Evolutionary conservation across 2,329 filamentous ascomycete genomes (phyloP).

Genomic region (Hypoxylon sp.): DNA sequence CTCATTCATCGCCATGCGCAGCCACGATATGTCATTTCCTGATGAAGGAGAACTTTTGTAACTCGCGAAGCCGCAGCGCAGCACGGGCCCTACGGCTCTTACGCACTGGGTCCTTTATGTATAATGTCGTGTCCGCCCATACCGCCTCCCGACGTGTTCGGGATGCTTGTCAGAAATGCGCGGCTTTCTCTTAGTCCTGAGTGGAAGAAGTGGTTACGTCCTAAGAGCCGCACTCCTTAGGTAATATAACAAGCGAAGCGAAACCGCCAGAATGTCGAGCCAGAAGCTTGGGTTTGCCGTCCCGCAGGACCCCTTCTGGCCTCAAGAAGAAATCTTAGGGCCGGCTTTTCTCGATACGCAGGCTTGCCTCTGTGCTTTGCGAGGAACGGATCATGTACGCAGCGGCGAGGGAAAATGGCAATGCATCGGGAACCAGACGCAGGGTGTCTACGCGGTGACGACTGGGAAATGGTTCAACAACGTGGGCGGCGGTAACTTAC

Average conservation of each 20-base stretch:
- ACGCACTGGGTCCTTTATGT: constrained; percentile 27
- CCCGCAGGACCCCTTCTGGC: constrained; percentile 59
- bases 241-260: constrained; percentile 13
- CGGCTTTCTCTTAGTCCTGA: background rate
- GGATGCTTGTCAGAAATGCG: constrained; percentile 18
- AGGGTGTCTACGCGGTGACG: constrained; percentile 56
- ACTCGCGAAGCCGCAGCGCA: constrained; percentile 28
- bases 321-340: constrained; percentile 51
- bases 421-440: constrained; percentile 62
- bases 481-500: constrained; percentile 45
- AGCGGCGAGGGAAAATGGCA: constrained; percentile 57
- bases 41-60: constrained; percentile 14
- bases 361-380: constrained; percentile 59
- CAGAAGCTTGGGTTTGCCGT: constrained; percentile 24
- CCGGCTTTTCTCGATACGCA: constrained; percentile 59
- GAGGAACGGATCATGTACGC: constrained; percentile 42
- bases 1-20: constrained; percentile 38
- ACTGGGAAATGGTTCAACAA: constrained; percentile 61
- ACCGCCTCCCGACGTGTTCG: constrained; percentile 11
- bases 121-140: constrained; percentile 23
- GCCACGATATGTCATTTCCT: constrained; percentile 39
- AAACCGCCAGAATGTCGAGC: constrained; percentile 32
- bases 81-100: constrained; percentile 28
- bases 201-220: constrained; percentile 18
- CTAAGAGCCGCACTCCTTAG: constrained; percentile 6